These are phyloP conservation scores for Penicillium ochrochloron DNA, from an alignment of 495 filamentous ascomycete genomes.

Conservation along the genomic window DNA sequence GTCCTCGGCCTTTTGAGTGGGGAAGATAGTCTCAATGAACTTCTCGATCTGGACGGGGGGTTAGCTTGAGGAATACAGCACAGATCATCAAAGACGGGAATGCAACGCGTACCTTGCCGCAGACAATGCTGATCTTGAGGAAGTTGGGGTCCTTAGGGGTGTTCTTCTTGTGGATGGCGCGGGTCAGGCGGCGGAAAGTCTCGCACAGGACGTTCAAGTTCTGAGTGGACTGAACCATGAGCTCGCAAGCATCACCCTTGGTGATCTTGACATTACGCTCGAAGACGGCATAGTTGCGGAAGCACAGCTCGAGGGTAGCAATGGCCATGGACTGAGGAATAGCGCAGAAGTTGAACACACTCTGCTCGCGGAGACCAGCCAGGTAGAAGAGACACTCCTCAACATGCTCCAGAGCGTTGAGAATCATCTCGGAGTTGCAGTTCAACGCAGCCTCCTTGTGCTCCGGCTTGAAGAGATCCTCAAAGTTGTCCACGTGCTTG, in stretches of 20 bases:
- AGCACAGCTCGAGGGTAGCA: constrained; percentile 86
- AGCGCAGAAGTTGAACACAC: constrained; percentile 99
- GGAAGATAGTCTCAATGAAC: constrained; percentile 96
- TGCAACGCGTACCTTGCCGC: constrained; percentile 71
- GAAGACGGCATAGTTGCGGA: constrained; percentile 89
- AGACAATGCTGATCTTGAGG: constrained; percentile 87
- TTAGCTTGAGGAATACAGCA: constrained; percentile 12
- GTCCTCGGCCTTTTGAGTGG: constrained; percentile 63
- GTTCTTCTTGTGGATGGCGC: constrained; percentile 92
- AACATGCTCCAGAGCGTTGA: constrained; percentile 83
- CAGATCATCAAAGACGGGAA: no score
- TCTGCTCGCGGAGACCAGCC: constrained; percentile 93
- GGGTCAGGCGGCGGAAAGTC: constrained; percentile 74
- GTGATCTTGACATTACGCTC: constrained; percentile 92
- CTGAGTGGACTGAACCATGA: constrained; percentile 92
- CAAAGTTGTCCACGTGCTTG: constrained; percentile 87
- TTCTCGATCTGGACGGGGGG: constrained; percentile 78
- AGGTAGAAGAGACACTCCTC: constrained; percentile 97
- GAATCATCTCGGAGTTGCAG: constrained; percentile 92
- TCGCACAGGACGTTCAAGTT: constrained; percentile 81
- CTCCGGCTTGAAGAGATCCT: constrained; percentile 84
- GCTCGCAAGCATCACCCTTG: constrained; percentile 87
- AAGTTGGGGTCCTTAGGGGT: constrained; percentile 92
- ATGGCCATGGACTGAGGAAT: constrained; percentile 99
- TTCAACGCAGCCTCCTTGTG: constrained; percentile 80